phyloP scores from a whole-genome alignment of 2,329 filamentous ascomycete species.

The Endothia cerciana region DNA sequence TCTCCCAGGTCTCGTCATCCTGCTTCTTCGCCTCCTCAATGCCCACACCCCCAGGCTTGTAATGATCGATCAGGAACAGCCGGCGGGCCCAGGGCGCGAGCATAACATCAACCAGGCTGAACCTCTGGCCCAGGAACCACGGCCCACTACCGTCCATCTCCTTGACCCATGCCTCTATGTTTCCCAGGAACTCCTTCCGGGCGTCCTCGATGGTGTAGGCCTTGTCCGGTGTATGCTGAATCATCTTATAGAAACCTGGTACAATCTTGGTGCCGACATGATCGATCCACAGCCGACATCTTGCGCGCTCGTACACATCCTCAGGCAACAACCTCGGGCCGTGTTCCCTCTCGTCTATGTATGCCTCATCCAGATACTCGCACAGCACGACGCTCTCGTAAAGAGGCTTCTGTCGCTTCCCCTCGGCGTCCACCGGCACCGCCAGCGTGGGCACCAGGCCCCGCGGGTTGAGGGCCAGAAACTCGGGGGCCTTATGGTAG shows the following conservation, averaged over 20 bases:
- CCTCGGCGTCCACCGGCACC: slow-evolving; percentile 42
- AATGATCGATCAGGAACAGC: slow-evolving; percentile 75
- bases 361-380: slow-evolving; percentile 78
- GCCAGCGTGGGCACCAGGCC: slow-evolving; percentile 75
- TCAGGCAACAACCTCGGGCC: slow-evolving; percentile 58
- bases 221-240: slow-evolving; percentile 59
- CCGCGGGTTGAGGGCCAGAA: slow-evolving; percentile 73
- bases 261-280: slow-evolving; percentile 70
- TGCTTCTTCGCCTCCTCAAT: slow-evolving; percentile 49
- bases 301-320: slow-evolving; percentile 66
- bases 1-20: slow-evolving; percentile 62
- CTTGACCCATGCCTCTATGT: slow-evolving; percentile 62
- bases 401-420: slow-evolving; percentile 56
- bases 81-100: slow-evolving; percentile 75
- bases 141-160: slow-evolving; percentile 64
- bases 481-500: slow-evolving; percentile 71
- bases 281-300: slow-evolving; percentile 74
- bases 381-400: slow-evolving; percentile 75
- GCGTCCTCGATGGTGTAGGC: slow-evolving; percentile 55
- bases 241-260: slow-evolving; percentile 67
- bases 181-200: slow-evolving; percentile 59
- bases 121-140: slow-evolving; percentile 67
- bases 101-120: slow-evolving; percentile 71
- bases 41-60: slow-evolving; percentile 61
- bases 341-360: slow-evolving; percentile 48